Evolutionary conservation across 2,329 filamentous ascomycete species (phyloP).

Genomic region (Beauveria asiatica): DNA sequence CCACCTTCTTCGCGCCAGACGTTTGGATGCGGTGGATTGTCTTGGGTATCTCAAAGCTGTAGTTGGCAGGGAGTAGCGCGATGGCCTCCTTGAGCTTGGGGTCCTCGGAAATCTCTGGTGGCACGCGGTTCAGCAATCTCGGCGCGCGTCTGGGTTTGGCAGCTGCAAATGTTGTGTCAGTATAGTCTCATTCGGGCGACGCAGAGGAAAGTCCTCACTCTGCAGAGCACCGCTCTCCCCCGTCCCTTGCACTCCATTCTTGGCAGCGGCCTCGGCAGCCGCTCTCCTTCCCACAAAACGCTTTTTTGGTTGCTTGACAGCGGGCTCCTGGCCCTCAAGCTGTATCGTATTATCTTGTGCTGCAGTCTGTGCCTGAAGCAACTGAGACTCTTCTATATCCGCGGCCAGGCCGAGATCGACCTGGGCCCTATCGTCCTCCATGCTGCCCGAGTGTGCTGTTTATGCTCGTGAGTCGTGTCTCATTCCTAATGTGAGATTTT

Average conservation of each 20-base stretch:
- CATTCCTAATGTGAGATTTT: neutral
- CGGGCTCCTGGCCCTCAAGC: slow-evolving; percentile 28
- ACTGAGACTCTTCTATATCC: slow-evolving; percentile 48
- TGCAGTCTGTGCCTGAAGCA: slow-evolving; percentile 26
- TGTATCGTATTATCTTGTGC: slow-evolving; percentile 21
- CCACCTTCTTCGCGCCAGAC: slow-evolving; percentile 70
- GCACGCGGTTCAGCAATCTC: slow-evolving; percentile 84
- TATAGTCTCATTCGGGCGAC: neutral
- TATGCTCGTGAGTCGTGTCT: neutral
- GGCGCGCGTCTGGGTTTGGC: slow-evolving; percentile 63
- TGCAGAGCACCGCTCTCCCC: slow-evolving; percentile 26
- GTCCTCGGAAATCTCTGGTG: slow-evolving; percentile 77
- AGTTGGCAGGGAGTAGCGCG: slow-evolving; percentile 81
- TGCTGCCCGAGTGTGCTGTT: slow-evolving; percentile 23
- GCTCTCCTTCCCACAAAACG: slow-evolving; percentile 81
- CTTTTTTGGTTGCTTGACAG: slow-evolving; percentile 70
- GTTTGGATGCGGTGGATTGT: slow-evolving; percentile 90
- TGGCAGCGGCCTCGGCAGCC: slow-evolving; percentile 49
- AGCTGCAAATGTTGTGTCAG: slow-evolving; percentile 36
- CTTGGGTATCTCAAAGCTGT: slow-evolving; percentile 97
- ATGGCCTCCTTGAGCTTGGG: slow-evolving; percentile 81
- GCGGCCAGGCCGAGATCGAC: slow-evolving; percentile 62
- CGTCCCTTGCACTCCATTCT: slow-evolving; percentile 24
- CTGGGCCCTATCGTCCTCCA: slow-evolving; percentile 69
- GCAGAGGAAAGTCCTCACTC: slow-evolving; percentile 36